Evolutionary conservation across 805 yeast species (phyloP), one percentile per base, ranked within the genome.

Genomic region (Kluyveromyces aestuarii): DNA sequence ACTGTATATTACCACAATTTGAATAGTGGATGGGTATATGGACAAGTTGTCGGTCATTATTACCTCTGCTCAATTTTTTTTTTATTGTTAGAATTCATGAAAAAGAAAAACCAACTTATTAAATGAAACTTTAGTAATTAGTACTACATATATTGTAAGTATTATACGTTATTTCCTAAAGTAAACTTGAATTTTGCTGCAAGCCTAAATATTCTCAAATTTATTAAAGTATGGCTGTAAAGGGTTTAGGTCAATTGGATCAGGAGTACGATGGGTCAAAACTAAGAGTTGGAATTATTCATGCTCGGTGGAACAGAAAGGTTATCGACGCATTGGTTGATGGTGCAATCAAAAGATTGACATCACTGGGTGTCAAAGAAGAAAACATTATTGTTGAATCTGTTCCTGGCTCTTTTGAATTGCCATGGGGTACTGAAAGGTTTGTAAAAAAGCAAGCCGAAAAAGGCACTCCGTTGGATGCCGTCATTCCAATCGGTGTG

Each of bases 381-480:
- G 83, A 79, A 54, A 87, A 89, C 68, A 89, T 93, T 54, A 64
- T 79, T 48, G 71, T 90, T 47, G 93, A 88, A 67, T 73, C 90
- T 8, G 96, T 93, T 18, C 99, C 99, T 9, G 99, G 99, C 33
- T 82, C 96, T 10, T 93, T 82, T 63, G 99, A 93, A 72, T 75
- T 93, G 54, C 99, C 99, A 14, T 86, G 72, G 64, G 97, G 88
- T 36, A 73, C 88, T 27, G 73, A 77, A 65, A 70, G 71, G 52
- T 68, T 81, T 53, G 68, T 72, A 40, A 74, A 74, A 17, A 74
- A 72, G 52, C 71, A 75, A 50, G 63, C 67, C 21, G 59, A 59
- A 37, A 55, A 66, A 48, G 75, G 73, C 45, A 61, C 70, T 47
- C 76, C 78, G 25, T 70, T 84, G 49, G 96, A 93, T 66, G 96